phyloP scores from a whole-genome alignment of 805 yeast genomes.

The Yamadazyma olivae region DNA sequence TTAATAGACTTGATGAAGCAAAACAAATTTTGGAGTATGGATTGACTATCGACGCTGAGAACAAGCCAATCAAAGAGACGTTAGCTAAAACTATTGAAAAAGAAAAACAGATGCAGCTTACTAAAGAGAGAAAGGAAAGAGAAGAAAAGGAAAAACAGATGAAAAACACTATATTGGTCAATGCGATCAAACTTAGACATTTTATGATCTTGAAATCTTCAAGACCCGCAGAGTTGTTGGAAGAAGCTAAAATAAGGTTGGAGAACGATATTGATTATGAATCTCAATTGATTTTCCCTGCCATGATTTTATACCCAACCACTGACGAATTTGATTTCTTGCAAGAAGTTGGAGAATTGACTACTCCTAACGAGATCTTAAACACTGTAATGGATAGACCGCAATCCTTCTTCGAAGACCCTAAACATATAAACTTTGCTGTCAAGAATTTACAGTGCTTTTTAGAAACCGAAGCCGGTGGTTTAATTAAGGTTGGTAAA shows the following conservation, averaged over 20 bases:
- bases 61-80: slow-evolving; percentile 52
- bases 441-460: slow-evolving; percentile 63
- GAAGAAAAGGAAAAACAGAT: slow-evolving; percentile 40
- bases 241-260: slow-evolving; percentile 48
- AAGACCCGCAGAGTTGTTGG: slow-evolving; percentile 55
- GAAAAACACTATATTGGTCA: slow-evolving; percentile 42
- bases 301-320: slow-evolving; percentile 77
- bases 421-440: slow-evolving; percentile 58
- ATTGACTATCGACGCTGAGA: slow-evolving; percentile 54
- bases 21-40: slow-evolving; percentile 65
- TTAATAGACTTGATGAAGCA: slow-evolving; percentile 73
- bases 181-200: slow-evolving; percentile 63
- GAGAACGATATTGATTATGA: slow-evolving; percentile 68
- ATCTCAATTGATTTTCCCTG: slow-evolving; percentile 80
- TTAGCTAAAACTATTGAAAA: slow-evolving; percentile 38
- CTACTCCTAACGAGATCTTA: slow-evolving; percentile 62
- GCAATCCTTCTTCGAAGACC: slow-evolving; percentile 62
- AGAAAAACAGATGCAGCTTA: slow-evolving; percentile 27
- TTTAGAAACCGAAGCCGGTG: slow-evolving; percentile 82
- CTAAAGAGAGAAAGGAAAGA: slow-evolving; percentile 31
- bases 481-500: slow-evolving; percentile 81
- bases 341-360: slow-evolving; percentile 68
- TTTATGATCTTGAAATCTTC: slow-evolving; percentile 47
- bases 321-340: slow-evolving; percentile 81
- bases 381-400: slow-evolving; percentile 61